phyloP scores from a whole-genome alignment of 352 stramenopile species.

The Phytophthora cryptogea region DNA sequence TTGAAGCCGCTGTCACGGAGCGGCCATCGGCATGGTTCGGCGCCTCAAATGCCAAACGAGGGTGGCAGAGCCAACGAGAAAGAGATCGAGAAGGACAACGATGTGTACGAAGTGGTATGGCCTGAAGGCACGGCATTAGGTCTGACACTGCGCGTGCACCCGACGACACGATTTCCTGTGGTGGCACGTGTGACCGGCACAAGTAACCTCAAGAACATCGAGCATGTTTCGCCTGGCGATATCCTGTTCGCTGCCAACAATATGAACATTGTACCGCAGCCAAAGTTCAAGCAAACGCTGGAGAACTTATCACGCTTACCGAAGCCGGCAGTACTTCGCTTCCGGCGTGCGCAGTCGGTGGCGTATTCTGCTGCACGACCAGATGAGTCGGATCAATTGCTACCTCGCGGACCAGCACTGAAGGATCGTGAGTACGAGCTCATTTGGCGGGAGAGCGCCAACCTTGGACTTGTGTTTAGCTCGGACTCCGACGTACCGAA shows the following conservation, averaged over 20 bases:
- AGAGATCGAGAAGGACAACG: conserved; percentile 43
- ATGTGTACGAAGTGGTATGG: conserved; percentile 80
- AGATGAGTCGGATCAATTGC: conserved; percentile 50
- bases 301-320: conserved; percentile 72
- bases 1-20: conserved; percentile 52
- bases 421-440: conserved; percentile 83
- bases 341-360: conserved; percentile 51
- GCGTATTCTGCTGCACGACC: conserved; percentile 32
- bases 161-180: conserved; percentile 69
- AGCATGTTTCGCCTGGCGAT: conserved; percentile 70
- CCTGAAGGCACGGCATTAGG: conserved; percentile 67
- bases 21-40: conserved; percentile 28
- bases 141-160: conserved; percentile 70
- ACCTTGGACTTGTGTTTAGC: conserved; percentile 85
- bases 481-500: conserved; percentile 75
- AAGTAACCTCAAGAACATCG: conserved; percentile 79
- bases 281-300: conserved; percentile 82
- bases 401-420: conserved; percentile 60
- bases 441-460: conserved; percentile 84
- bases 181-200: conserved; percentile 75
- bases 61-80: conserved; percentile 26
- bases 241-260: conserved; percentile 76
- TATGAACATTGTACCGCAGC: conserved; percentile 70
- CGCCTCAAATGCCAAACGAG: conserved; percentile 26
- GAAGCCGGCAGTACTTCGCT: conserved; percentile 72